These are phyloP conservation scores for Pelargonium fulgidum DNA, from an alignment of 441 rosid species.

Conservation along the genomic window DNA sequence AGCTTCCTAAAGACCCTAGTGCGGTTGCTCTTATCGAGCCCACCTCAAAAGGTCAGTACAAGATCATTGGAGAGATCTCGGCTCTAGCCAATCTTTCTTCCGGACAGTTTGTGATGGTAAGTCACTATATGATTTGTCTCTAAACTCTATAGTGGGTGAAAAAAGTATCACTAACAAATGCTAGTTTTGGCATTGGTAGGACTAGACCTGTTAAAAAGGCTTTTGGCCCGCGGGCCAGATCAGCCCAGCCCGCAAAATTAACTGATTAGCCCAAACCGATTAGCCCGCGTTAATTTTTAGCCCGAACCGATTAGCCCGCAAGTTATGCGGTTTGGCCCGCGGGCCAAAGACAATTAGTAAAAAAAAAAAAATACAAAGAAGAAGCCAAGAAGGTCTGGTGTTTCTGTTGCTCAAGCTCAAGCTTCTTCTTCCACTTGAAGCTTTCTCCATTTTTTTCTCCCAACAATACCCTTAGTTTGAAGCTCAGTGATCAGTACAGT, in stretches of 20 bases:
- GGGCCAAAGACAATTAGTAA: no score
- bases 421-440: background rate
- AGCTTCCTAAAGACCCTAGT: constrained; percentile 55
- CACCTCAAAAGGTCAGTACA: constrained; percentile 42
- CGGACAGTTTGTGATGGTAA: constrained; percentile 77
- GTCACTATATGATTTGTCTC: constrained; percentile 46
- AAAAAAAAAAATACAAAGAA: no score
- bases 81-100: constrained; percentile 79
- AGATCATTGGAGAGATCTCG: constrained; percentile 84
- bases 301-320: no score
- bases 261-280: no score
- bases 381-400: constrained; percentile 15
- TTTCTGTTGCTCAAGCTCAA: background rate
- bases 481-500: background rate
- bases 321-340: no score
- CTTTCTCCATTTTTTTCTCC: background rate
- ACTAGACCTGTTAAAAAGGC: no score
- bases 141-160: constrained; percentile 34
- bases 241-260: no score
- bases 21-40: constrained; percentile 74
- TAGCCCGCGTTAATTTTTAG: no score
- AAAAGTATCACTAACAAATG: constrained; percentile 17
- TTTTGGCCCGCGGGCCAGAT: no score
- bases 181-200: no score
- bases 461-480: background rate